phyloP scores from a whole-genome alignment of 495 filamentous ascomycete species.

The Chaetomium cochliodes region DNA sequence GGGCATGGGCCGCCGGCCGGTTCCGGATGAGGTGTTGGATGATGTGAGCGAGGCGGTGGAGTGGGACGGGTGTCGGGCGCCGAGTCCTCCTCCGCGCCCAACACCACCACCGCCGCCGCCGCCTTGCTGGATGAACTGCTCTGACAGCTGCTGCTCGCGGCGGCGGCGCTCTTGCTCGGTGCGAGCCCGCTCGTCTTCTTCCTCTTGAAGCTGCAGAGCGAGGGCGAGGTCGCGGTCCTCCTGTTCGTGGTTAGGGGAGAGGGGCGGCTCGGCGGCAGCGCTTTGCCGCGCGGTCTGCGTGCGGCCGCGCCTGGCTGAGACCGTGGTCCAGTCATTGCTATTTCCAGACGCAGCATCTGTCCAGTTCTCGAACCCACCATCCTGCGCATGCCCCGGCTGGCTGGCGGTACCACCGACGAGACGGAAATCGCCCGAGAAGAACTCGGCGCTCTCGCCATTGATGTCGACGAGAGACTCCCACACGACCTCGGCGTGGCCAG shows the following conservation, averaged over 20 bases:
- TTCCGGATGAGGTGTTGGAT: neutral
- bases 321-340: slow-evolving; percentile 52
- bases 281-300: slow-evolving; percentile 30
- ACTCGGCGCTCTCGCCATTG: slow-evolving; percentile 76
- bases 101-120: slow-evolving; percentile 25
- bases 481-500: slow-evolving; percentile 83
- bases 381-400: slow-evolving; percentile 25
- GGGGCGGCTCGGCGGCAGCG: slow-evolving; percentile 29
- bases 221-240: slow-evolving; percentile 78
- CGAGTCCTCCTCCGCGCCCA: slow-evolving; percentile 4
- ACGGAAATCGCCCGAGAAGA: slow-evolving; percentile 88
- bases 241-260: slow-evolving; percentile 54
- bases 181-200: slow-evolving; percentile 69
- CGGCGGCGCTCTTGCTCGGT: slow-evolving; percentile 48
- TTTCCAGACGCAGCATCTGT: neutral
- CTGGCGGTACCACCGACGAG: slow-evolving; percentile 61
- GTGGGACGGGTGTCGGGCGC: slow-evolving; percentile 10
- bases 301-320: slow-evolving; percentile 41
- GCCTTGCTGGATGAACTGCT: slow-evolving; percentile 60
- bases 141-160: slow-evolving; percentile 50
- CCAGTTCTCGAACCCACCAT: slow-evolving; percentile 5
- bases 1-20: neutral
- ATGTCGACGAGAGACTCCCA: slow-evolving; percentile 94
- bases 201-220: slow-evolving; percentile 78
- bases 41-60: slow-evolving; percentile 25